A percentile compares a stretch with the other conserved stretches of the same genome.
phyloP scores from a whole-genome alignment of 2,329 filamentous ascomycete genomes.

The Phialophora verrucosa region DNA sequence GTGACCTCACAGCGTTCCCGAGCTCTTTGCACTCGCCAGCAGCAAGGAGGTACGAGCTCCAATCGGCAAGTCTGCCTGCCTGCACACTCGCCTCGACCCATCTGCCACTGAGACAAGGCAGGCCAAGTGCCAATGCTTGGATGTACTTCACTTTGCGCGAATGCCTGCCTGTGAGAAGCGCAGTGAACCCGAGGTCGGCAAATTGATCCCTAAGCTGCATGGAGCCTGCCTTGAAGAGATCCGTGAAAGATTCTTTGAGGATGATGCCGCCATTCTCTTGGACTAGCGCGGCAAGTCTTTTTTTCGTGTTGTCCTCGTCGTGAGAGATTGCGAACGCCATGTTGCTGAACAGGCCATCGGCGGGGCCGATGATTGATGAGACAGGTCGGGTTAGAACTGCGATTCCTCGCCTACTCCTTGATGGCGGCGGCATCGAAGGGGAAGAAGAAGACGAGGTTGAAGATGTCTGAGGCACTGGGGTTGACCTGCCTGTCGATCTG shows the following conservation, averaged over 20 bases:
- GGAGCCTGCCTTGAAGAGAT: slow-evolving; percentile 65
- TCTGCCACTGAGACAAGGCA: slow-evolving; percentile 81
- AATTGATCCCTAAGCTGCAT: slow-evolving; percentile 63
- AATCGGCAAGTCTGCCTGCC: slow-evolving; percentile 68
- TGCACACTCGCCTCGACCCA: slow-evolving; percentile 79
- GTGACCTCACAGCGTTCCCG: slow-evolving; percentile 76
- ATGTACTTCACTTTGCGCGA: slow-evolving; percentile 90
- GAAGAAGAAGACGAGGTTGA: slow-evolving; percentile 43
- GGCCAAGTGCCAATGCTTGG: slow-evolving; percentile 85
- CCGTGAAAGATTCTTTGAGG: slow-evolving; percentile 76
- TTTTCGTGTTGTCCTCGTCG: slow-evolving; percentile 61
- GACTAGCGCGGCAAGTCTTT: slow-evolving; percentile 67
- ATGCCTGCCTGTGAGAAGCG: slow-evolving; percentile 83
- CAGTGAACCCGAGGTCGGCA: slow-evolving; percentile 72
- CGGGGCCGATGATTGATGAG: background rate
- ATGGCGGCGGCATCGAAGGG: slow-evolving; percentile 55
- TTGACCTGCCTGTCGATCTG: slow-evolving; percentile 42
- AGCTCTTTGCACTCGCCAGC: slow-evolving; percentile 81
- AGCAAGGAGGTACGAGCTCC: slow-evolving; percentile 81
- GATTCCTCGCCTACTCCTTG: slow-evolving; percentile 46
- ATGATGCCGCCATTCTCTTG: slow-evolving; percentile 73
- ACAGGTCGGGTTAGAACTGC: slow-evolving; percentile 26
- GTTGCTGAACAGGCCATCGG: slow-evolving; percentile 67
- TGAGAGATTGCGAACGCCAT: slow-evolving; percentile 92
- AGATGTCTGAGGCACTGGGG: slow-evolving; percentile 48